Conservation (phyloP, 2,329 filamentous ascomycete genomes). For the Ramichloridium luteum region DNA sequence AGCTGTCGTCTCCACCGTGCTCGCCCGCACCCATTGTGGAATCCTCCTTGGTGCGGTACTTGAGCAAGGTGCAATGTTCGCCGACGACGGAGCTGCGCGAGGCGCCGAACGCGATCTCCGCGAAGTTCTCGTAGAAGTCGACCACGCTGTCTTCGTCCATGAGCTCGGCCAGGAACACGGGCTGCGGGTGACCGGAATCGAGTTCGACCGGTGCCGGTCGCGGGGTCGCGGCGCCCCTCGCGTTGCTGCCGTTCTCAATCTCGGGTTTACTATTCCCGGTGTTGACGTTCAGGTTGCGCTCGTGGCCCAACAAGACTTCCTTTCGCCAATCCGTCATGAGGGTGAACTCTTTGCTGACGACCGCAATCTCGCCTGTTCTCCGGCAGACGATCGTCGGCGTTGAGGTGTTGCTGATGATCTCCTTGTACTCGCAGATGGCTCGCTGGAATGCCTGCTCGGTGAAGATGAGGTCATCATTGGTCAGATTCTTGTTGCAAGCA, state of each 20-base stretch:
- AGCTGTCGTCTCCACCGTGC: constrained; percentile 30
- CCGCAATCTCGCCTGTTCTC: constrained; percentile 86
- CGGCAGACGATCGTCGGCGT: constrained; percentile 87
- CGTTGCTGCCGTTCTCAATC: constrained; percentile 30
- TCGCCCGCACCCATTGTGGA: constrained; percentile 32
- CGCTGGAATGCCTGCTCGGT: constrained; percentile 97
- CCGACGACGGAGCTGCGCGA: constrained; percentile 67
- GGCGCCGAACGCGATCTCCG: constrained; percentile 82
- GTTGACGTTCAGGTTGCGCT: constrained; percentile 80
- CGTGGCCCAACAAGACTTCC: constrained; percentile 75
- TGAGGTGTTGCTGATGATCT: constrained; percentile 76
- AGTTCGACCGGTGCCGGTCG: constrained; percentile 19
- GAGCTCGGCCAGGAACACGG: constrained; percentile 83
- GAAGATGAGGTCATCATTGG: constrained; percentile 79
- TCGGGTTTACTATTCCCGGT: constrained; percentile 36
- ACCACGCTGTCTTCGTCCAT: constrained; percentile 89
- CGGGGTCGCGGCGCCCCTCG: constrained; percentile 38
- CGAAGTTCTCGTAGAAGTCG: constrained; percentile 92
- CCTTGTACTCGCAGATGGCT: constrained; percentile 83
- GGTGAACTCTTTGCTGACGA: constrained; percentile 93
- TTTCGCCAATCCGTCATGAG: constrained; percentile 90
- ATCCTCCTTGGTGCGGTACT: constrained; percentile 68
- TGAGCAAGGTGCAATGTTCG: constrained; percentile 72
- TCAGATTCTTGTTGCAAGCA: constrained; percentile 78
- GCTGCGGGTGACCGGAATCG: constrained; percentile 44